phyloP scores from a whole-genome alignment of 2,329 filamentous ascomycete species.

The Kalmusia sp. region DNA sequence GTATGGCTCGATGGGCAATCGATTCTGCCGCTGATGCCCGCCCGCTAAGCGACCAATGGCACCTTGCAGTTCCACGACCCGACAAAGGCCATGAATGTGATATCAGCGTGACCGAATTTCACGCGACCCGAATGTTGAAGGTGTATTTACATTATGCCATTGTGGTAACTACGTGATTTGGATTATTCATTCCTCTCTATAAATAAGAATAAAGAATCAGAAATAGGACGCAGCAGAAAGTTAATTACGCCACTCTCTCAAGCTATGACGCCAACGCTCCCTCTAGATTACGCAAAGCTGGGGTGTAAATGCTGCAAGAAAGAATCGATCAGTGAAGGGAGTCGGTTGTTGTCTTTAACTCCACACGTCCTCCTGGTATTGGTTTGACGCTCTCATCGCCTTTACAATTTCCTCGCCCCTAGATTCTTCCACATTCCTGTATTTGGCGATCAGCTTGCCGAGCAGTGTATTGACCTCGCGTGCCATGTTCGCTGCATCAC shows the following conservation, averaged over 20 bases:
- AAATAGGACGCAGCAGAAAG: not conserved
- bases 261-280: conserved; percentile 20
- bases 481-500: conserved; percentile 97
- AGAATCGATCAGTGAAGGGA: conserved; percentile 4
- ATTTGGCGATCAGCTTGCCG: conserved; percentile 82
- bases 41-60: not conserved
- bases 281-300: conserved; percentile 24
- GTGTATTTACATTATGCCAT: conserved; percentile 1
- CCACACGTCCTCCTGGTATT: conserved; percentile 89
- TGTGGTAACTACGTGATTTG: not conserved
- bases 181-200: not conserved
- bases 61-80: not conserved
- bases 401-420: conserved; percentile 98
- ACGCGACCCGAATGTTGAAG: not conserved
- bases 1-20: not conserved
- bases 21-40: not conserved
- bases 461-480: conserved; percentile 90
- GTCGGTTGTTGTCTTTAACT: conserved; percentile 51
- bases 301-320: conserved; percentile 33
- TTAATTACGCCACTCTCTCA: not conserved
- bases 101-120: too few relatives aligned
- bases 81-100: too few relatives aligned
- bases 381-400: conserved; percentile 91
- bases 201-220: not conserved
- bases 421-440: conserved; percentile 79